A percentile compares a stretch with the other conserved stretches of the same genome.
phyloP scores from a whole-genome alignment of 2,329 filamentous ascomycete genomes.

The Nannizziopsis barbatae region DNA sequence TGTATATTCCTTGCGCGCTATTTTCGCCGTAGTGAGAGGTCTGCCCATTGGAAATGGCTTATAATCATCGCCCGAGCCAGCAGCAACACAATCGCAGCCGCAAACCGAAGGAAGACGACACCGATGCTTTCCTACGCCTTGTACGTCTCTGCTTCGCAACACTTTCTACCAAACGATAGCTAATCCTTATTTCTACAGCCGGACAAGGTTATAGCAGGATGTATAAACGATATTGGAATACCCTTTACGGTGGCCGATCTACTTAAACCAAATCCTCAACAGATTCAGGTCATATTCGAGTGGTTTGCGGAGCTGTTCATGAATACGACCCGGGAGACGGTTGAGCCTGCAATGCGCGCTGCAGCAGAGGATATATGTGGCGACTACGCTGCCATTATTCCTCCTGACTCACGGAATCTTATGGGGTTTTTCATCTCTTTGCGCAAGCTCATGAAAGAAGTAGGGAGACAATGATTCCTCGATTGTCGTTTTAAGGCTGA shows the following conservation, averaged over 20 bases:
- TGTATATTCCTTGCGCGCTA: no score
- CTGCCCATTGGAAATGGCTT: constrained; percentile 33
- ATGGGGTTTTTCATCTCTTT: constrained; percentile 92
- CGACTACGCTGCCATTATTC: constrained; percentile 71
- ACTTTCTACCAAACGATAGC: neutral
- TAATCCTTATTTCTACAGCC: constrained; percentile 33
- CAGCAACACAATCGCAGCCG: constrained; percentile 38
- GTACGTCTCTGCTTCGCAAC: constrained; percentile 27
- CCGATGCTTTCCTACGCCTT: constrained; percentile 48
- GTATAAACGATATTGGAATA: constrained; percentile 94
- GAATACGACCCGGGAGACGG: constrained; percentile 83
- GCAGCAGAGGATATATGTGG: constrained; percentile 73
- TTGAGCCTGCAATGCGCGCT: constrained; percentile 89
- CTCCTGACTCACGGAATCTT: constrained; percentile 77
- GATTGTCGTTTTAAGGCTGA: neutral
- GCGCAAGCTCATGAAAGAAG: constrained; percentile 62
- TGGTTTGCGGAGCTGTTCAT: constrained; percentile 92
- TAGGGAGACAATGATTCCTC: constrained; percentile 21
- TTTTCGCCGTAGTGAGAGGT: neutral
- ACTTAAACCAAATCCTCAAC: constrained; percentile 83
- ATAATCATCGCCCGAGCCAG: constrained; percentile 44
- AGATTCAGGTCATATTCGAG: constrained; percentile 96
- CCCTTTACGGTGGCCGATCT: constrained; percentile 76
- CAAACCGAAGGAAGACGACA: constrained; percentile 48
- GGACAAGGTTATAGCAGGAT: constrained; percentile 77